Conservation (phyloP, 306 rosid genomes). For the Trifolium pratense region DNA sequence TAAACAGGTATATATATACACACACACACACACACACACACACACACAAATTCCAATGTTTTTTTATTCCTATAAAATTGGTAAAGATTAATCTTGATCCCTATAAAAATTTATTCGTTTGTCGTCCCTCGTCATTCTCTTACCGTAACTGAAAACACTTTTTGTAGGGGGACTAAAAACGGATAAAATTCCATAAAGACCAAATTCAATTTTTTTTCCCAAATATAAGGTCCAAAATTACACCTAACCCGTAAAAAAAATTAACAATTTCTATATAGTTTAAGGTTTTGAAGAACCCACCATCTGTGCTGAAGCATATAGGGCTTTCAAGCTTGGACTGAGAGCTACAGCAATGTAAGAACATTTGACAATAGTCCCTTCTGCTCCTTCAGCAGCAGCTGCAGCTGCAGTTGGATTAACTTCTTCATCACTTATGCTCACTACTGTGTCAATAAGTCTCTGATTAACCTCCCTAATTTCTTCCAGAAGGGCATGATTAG, state of each 20-base stretch:
- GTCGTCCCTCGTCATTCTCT: background rate
- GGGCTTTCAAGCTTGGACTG: conserved; percentile 86
- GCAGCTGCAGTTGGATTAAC: conserved; percentile 81
- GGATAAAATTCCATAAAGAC: background rate
- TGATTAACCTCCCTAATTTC: conserved; percentile 94
- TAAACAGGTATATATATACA: conserved; percentile 2
- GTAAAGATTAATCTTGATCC: background rate
- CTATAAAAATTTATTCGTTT: background rate
- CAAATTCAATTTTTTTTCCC: background rate
- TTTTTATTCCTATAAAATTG: background rate
- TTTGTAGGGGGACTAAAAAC: background rate
- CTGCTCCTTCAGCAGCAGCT: conserved; percentile 76
- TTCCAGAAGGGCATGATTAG: conserved; percentile 85
- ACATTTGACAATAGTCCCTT: conserved; percentile 92
- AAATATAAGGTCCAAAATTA: background rate
- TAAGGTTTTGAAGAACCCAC: conserved; percentile 52
- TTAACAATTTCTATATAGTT: background rate
- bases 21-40: too few relatives aligned
- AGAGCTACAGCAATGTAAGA: conserved; percentile 93
- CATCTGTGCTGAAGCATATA: conserved; percentile 85
- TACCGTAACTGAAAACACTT: background rate
- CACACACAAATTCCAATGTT: background rate
- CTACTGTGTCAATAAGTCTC: conserved; percentile 88
- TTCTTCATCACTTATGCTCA: conserved; percentile 82
- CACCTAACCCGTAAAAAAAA: background rate